phyloP scores from a whole-genome alignment of 2,329 filamentous ascomycete species.

The Nemania serpens region DNA sequence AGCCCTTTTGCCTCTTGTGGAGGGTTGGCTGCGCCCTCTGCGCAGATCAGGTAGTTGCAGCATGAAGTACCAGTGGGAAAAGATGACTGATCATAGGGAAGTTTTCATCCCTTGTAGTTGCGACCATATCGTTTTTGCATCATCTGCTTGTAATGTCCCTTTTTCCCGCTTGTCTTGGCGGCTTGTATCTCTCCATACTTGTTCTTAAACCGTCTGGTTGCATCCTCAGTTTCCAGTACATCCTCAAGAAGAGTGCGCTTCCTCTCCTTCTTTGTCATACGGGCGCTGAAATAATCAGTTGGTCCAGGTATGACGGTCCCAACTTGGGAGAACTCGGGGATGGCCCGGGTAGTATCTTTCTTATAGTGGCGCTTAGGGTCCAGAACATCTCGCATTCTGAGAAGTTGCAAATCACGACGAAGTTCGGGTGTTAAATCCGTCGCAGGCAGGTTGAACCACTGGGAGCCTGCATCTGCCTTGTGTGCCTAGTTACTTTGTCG shows the following conservation, averaged over 20 bases:
- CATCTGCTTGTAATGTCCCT: conserved; percentile 83
- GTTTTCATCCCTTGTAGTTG: conserved; percentile 35
- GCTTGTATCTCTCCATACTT: conserved; percentile 88
- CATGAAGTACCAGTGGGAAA: neutral
- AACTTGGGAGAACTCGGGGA: conserved; percentile 85
- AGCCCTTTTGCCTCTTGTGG: neutral
- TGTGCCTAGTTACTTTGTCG: conserved; percentile 35
- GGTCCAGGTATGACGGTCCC: conserved; percentile 88
- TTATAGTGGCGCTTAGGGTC: conserved; percentile 83
- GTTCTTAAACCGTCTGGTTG: conserved; percentile 74
- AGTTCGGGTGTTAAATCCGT: conserved; percentile 84
- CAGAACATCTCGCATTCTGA: conserved; percentile 72
- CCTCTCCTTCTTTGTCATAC: conserved; percentile 84
- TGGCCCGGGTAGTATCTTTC: conserved; percentile 74
- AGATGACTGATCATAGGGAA: neutral
- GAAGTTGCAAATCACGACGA: conserved; percentile 85
- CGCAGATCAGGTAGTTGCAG: too few relatives aligned
- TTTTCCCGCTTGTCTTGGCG: conserved; percentile 85
- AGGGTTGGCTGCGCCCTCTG: neutral
- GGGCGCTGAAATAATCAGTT: conserved; percentile 81
- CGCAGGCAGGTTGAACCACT: conserved; percentile 88
- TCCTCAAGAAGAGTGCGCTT: conserved; percentile 88
- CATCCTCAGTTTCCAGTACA: conserved; percentile 69
- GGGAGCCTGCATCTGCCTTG: conserved; percentile 68
- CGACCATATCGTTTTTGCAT: conserved; percentile 49